Conservation (phyloP, 108 stramenopile genomes). For the Asterionellopsis glacialis region DNA sequence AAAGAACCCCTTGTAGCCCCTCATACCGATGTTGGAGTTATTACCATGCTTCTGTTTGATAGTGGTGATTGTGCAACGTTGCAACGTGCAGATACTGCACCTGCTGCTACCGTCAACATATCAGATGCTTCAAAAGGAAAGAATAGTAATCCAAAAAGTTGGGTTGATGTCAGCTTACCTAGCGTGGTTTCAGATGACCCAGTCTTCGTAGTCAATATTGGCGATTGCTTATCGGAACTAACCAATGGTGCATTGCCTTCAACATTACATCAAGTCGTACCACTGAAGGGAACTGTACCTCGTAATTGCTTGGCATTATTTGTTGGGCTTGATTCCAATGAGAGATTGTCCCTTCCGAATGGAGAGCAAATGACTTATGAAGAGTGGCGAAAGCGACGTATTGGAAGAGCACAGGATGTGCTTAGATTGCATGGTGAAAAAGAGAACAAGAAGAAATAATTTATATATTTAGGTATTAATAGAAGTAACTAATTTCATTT, state of each 20-base stretch:
- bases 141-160: conserved; percentile 16
- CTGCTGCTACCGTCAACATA: conserved; percentile 2
- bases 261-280: conserved; percentile 68
- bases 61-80: conserved; percentile 53
- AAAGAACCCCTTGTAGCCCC: conserved; percentile 52
- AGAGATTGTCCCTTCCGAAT: conserved; percentile 19
- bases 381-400: conserved; percentile 56
- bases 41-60: conserved; percentile 69
- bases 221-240: conserved; percentile 72
- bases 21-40: conserved; percentile 76
- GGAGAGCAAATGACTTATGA: conserved; percentile 51
- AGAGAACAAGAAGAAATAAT: too few species aligned
- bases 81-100: conserved; percentile 25
- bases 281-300: conserved; percentile 15
- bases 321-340: conserved; percentile 52
- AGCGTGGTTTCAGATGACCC: conserved; percentile 40
- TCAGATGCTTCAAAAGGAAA: neutral
- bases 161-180: conserved; percentile 56
- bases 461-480: too few species aligned
- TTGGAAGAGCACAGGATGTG: conserved; percentile 40
- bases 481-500: too few species aligned
- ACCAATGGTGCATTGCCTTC: conserved; percentile 43
- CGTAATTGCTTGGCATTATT: conserved; percentile 69
- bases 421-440: neutral
- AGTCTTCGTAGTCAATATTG: conserved; percentile 72